phyloP scores from a whole-genome alignment of 1,139 yeast species.

The Komagataea norvegica region DNA sequence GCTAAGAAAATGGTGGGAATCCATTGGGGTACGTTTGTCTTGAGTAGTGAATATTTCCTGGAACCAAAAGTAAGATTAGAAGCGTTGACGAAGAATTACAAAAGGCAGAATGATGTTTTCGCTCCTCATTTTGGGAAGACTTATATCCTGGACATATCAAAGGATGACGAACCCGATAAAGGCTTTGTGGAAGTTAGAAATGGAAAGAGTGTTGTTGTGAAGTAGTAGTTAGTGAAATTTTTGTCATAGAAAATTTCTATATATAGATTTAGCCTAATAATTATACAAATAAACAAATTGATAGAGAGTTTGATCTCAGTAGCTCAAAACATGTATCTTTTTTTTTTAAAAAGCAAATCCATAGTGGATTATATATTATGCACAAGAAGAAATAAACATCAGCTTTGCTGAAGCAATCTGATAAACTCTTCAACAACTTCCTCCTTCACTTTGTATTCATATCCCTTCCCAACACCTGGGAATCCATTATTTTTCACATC shows the following conservation, averaged over 20 bases:
- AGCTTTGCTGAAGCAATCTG: conserved; percentile 17
- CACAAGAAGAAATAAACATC: too few species aligned
- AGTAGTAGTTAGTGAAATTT: conserved; percentile 6
- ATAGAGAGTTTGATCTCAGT: too few species aligned
- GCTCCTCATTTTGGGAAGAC: conserved; percentile 55
- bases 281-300: too few species aligned
- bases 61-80: conserved; percentile 65
- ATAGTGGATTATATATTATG: too few species aligned
- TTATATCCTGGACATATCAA: conserved; percentile 32
- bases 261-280: too few species aligned
- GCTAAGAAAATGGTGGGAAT: conserved; percentile 73
- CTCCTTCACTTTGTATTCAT: conserved; percentile 68
- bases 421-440: conserved; percentile 54
- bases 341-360: too few species aligned
- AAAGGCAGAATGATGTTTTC: conserved; percentile 35
- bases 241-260: too few species aligned
- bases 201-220: conserved; percentile 29
- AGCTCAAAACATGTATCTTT: too few species aligned
- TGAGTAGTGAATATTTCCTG: conserved; percentile 80
- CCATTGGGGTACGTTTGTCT: conserved; percentile 93
- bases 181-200: conserved; percentile 25
- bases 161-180: conserved; percentile 16
- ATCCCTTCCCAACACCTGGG: conserved; percentile 52
- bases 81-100: conserved; percentile 32
- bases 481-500: conserved; percentile 56